phyloP scores from a whole-genome alignment of 2,329 filamentous ascomycete species.

The Colletotrichum somersetense region DNA sequence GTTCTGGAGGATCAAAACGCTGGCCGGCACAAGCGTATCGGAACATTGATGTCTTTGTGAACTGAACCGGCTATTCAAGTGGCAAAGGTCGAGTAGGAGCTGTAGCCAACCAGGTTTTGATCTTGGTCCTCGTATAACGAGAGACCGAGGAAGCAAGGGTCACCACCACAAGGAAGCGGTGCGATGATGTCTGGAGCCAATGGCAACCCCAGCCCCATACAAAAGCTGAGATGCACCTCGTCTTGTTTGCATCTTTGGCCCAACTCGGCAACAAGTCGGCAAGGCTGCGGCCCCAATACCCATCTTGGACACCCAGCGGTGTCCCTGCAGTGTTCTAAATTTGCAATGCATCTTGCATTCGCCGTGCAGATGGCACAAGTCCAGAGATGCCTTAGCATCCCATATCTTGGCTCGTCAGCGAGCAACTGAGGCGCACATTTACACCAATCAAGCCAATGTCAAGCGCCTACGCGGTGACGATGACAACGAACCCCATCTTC shows the following conservation, averaged over 20 bases:
- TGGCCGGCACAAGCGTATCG: neutral
- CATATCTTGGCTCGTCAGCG: constrained; percentile 28
- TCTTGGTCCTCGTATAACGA: constrained; percentile 29
- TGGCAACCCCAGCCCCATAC: constrained; percentile 21
- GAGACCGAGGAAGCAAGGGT: constrained; percentile 22
- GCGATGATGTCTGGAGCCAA: constrained; percentile 26
- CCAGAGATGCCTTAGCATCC: constrained; percentile 4
- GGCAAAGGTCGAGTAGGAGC: constrained; percentile 9
- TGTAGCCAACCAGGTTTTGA: constrained; percentile 9
- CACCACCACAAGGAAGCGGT: constrained; percentile 33
- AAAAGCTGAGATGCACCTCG: constrained; percentile 38
- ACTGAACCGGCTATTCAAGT: constrained; percentile 9
- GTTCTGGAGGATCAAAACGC: neutral
- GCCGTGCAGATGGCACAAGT: constrained; percentile 26
- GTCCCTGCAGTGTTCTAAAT: constrained; percentile 34
- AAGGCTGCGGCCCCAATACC: constrained; percentile 39
- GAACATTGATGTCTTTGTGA: constrained; percentile 17
- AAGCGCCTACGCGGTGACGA: constrained; percentile 6
- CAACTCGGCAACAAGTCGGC: constrained; percentile 31
- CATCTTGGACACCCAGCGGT: neutral
- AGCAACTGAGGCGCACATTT: constrained; percentile 7
- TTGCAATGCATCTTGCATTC: constrained; percentile 35
- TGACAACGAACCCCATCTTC: constrained; percentile 16
- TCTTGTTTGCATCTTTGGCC: constrained; percentile 37
- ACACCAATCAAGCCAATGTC: constrained; percentile 27